phyloP scores from a whole-genome alignment of 495 filamentous ascomycete species.

The Penicillium pulvis region DNA sequence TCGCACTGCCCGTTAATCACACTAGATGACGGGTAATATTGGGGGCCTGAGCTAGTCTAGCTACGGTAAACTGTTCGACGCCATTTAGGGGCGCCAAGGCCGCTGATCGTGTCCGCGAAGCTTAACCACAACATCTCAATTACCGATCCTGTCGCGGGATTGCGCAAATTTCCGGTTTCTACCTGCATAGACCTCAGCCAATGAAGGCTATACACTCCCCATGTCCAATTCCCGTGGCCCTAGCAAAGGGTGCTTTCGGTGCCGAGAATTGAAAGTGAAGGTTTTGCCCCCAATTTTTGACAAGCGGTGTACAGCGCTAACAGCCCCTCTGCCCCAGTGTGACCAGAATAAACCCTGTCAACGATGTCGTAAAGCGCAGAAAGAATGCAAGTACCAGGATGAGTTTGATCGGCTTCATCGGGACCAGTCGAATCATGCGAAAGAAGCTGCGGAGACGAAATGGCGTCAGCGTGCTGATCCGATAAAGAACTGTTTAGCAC shows the following conservation, averaged over 20 bases:
- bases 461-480: slow-evolving; percentile 18
- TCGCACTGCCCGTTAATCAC: background rate
- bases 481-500: background rate
- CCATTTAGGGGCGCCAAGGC: background rate
- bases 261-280: slow-evolving; percentile 12
- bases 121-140: background rate
- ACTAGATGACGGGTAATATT: background rate
- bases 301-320: background rate
- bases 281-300: background rate
- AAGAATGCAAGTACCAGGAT: slow-evolving; percentile 11
- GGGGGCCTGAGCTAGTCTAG: background rate
- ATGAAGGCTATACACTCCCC: background rate
- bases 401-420: slow-evolving; percentile 16
- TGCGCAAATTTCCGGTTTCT: background rate
- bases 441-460: slow-evolving; percentile 10
- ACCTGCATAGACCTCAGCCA: background rate
- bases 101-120: background rate
- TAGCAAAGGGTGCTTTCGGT: slow-evolving; percentile 16
- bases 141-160: background rate
- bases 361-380: slow-evolving; percentile 9
- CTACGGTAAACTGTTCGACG: background rate
- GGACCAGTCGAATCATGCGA: slow-evolving; percentile 16
- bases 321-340: slow-evolving; percentile 4
- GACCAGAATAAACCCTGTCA: slow-evolving; percentile 9
- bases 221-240: slow-evolving; percentile 17